Evolutionary conservation across 371 early-diverging fungal genomes (phyloP).

Genomic region (Apophysomyces ossiformis): DNA sequence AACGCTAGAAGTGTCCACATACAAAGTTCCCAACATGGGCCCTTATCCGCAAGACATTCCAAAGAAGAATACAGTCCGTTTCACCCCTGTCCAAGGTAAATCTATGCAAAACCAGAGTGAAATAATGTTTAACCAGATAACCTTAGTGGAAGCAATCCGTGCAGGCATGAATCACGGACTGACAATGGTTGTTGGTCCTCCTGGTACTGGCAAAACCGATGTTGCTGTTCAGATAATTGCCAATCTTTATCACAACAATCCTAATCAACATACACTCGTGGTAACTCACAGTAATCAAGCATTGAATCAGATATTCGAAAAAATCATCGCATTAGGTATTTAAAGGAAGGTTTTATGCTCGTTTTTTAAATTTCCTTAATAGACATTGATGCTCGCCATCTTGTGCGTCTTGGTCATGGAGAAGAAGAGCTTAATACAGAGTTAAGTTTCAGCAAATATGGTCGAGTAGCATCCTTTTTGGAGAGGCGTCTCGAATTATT

Average conservation of each 20-base stretch:
- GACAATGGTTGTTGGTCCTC: conserved; percentile 94
- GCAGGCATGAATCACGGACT: conserved; percentile 86
- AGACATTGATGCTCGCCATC: conserved; percentile 90
- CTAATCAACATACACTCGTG: conserved; percentile 87
- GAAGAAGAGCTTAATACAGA: conserved; percentile 87
- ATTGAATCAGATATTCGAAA: conserved; percentile 94
- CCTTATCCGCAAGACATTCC: conserved; percentile 76
- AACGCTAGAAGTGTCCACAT: conserved; percentile 60
- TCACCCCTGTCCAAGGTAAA: conserved; percentile 83
- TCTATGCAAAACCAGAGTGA: conserved; percentile 8
- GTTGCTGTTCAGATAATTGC: conserved; percentile 95
- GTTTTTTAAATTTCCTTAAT: background rate
- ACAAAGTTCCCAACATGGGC: conserved; percentile 67
- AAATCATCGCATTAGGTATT: conserved; percentile 72
- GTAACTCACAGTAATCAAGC: conserved; percentile 97
- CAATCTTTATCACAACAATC: conserved; percentile 90
- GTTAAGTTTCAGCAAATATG: conserved; percentile 86
- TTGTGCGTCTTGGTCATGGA: conserved; percentile 95
- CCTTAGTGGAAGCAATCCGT: conserved; percentile 77
- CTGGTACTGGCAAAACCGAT: conserved; percentile 97
- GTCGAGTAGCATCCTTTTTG: conserved; percentile 90
- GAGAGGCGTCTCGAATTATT: conserved; percentile 82
- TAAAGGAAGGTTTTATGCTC: background rate
- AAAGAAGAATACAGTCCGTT: conserved; percentile 73
- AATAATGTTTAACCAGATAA: background rate